A percentile compares a stretch with the other conserved stretches of the same genome.
These are phyloP conservation scores for Phaseolus lunatus DNA, from an alignment of 306 rosid genomes.

Conservation along the genomic window DNA sequence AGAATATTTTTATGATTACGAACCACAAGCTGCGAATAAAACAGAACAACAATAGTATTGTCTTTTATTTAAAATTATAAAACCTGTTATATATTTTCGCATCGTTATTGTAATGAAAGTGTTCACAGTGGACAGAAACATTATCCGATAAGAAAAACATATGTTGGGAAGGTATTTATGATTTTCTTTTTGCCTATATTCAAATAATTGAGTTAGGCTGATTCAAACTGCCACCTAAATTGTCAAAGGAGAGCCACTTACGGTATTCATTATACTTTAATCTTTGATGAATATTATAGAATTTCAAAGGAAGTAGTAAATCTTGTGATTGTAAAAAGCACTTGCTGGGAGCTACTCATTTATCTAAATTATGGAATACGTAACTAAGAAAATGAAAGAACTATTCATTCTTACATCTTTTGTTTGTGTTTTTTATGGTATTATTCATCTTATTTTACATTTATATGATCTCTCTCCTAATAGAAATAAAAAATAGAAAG, in stretches of 20 bases:
- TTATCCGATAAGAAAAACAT: too few relatives aligned
- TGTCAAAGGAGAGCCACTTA: too few relatives aligned
- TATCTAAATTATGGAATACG: too few relatives aligned
- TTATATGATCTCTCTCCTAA: background rate
- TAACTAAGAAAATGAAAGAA: background rate
- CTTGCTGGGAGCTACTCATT: too few relatives aligned
- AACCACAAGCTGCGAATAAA: constrained; percentile 20
- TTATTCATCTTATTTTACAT: background rate
- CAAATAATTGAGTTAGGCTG: constrained; percentile 2
- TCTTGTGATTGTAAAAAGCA: too few relatives aligned
- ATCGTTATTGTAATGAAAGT: background rate
- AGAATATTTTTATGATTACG: constrained; percentile 2
- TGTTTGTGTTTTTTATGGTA: background rate
- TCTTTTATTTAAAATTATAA: background rate
- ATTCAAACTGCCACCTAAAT: too few relatives aligned
- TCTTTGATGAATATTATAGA: too few relatives aligned
- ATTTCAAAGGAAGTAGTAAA: too few relatives aligned
- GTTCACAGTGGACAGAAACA: background rate
- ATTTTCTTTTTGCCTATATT: background rate
- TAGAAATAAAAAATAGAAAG: background rate
- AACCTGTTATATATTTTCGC: background rate
- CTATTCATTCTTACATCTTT: background rate
- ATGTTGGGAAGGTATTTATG: background rate
- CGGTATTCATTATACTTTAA: too few relatives aligned
- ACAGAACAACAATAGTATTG: background rate